These are phyloP conservation scores for Trichosporon asahii DNA, from an alignment of 1,284 basidiomycete genomes.

Conservation along the genomic window DNA sequence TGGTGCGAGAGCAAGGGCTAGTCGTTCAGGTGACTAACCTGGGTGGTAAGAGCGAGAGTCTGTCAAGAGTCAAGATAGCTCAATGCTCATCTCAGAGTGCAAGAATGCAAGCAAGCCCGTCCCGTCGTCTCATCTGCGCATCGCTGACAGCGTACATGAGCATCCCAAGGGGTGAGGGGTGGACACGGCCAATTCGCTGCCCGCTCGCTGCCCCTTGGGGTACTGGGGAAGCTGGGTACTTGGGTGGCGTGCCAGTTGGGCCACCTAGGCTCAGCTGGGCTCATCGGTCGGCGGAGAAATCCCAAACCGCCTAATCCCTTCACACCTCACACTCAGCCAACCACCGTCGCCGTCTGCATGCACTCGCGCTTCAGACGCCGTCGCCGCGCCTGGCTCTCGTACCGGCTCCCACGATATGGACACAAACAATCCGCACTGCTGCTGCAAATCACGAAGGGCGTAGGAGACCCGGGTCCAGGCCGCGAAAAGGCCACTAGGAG, in stretches of 20 bases:
- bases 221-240: neutral
- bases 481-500: too few relatives aligned
- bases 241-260: neutral
- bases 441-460: neutral
- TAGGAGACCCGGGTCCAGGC: neutral
- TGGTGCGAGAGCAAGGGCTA: neutral
- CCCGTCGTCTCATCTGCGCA: neutral
- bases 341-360: neutral
- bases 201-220: neutral
- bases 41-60: neutral
- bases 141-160: neutral
- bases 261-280: neutral
- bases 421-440: neutral
- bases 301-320: neutral
- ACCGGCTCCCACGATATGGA: neutral
- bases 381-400: neutral
- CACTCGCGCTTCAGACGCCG: neutral
- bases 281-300: slow-evolving; percentile 7
- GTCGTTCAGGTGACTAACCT: neutral
- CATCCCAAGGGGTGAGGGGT: neutral
- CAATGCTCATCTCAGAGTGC: neutral
- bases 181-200: neutral
- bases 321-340: neutral
- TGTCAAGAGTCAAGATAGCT: neutral
- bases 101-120: neutral